These are phyloP conservation scores for Alternaria rosae DNA, from an alignment of 2,329 filamentous ascomycete genomes.

Conservation along the genomic window DNA sequence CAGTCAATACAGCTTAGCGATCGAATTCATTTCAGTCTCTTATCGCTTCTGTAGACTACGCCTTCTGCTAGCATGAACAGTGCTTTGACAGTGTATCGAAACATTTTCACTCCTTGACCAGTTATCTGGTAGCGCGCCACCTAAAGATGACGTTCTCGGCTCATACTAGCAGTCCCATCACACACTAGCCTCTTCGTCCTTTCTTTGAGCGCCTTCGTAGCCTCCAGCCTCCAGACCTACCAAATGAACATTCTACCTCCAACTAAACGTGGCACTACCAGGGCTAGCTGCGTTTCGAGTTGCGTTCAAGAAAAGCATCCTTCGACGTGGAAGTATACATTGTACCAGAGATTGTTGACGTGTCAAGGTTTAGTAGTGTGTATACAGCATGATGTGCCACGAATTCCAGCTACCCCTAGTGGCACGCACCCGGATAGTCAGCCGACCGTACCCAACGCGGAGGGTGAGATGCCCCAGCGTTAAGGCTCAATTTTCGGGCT, in stretches of 20 bases:
- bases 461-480: background rate
- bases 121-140: too few relatives aligned
- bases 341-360: too few relatives aligned
- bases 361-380: too few relatives aligned
- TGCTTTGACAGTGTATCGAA: background rate
- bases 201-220: background rate
- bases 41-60: fast-evolving
- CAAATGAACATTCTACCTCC: background rate
- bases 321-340: too few relatives aligned
- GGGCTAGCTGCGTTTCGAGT: too few relatives aligned
- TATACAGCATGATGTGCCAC: too few relatives aligned
- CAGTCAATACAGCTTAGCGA: background rate
- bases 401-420: too few relatives aligned
- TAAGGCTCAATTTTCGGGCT: background rate
- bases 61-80: fast-evolving
- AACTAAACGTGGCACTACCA: background rate
- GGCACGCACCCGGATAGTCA: too few relatives aligned
- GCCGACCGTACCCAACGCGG: background rate
- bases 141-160: too few relatives aligned
- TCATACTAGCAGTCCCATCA: too few relatives aligned
- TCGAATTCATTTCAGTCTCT: background rate
- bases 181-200: background rate
- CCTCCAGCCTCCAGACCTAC: background rate
- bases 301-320: too few relatives aligned
- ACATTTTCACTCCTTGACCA: background rate